phyloP scores from a whole-genome alignment of 1,139 yeast genomes.

The Eremothecium gossypii region DNA sequence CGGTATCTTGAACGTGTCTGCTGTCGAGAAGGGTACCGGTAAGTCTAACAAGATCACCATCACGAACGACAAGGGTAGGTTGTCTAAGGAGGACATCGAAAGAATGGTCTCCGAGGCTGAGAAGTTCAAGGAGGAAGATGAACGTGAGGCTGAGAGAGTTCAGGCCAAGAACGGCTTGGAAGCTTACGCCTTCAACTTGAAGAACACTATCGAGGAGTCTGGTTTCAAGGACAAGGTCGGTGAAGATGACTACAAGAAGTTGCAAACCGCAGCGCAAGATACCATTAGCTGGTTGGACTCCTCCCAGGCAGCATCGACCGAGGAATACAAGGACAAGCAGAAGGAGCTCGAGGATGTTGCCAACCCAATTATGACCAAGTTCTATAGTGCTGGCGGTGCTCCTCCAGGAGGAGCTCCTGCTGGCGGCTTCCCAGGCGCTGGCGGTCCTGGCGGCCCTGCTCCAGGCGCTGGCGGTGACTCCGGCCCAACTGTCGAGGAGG shows the following conservation, averaged over 20 bases:
- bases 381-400: conserved; percentile 51
- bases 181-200: conserved; percentile 70
- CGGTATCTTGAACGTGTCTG: conserved; percentile 92
- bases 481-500: conserved; percentile 71
- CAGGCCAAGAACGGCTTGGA: conserved; percentile 77
- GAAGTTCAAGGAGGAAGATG: conserved; percentile 73
- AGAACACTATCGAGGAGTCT: conserved; percentile 40
- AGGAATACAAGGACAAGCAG: conserved; percentile 63
- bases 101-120: conserved; percentile 89
- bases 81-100: conserved; percentile 86
- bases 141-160: conserved; percentile 67
- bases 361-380: conserved; percentile 57
- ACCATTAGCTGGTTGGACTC: conserved; percentile 81
- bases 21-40: conserved; percentile 91
- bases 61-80: conserved; percentile 89
- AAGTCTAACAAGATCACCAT: conserved; percentile 69
- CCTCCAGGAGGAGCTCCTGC: conserved; percentile 42
- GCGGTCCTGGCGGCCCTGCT: conserved; percentile 34
- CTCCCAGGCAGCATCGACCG: conserved; percentile 76
- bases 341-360: conserved; percentile 58
- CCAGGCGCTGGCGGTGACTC: conserved; percentile 40
- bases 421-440: conserved; percentile 41
- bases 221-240: conserved; percentile 34
- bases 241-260: conserved; percentile 74
- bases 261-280: conserved; percentile 77